phyloP scores from a whole-genome alignment of 148 eudicot genomes.

The Diospyros kaki region DNA sequence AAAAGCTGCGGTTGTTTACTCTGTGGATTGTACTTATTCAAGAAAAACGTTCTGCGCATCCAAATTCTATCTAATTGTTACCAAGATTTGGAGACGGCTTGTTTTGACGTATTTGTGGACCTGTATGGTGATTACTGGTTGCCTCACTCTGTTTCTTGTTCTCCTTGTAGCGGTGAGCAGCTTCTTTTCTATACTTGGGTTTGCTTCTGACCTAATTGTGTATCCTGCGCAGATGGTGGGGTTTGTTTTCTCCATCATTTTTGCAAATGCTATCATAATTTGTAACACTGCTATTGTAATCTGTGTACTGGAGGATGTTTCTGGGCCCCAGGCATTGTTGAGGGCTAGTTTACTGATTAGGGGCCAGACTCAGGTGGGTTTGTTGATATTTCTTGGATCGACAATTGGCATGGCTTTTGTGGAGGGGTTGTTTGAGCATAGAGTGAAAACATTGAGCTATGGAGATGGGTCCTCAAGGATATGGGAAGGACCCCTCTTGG shows the following conservation, averaged over 20 bases:
- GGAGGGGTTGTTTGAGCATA: slow-evolving; percentile 89
- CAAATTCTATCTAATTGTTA: slow-evolving; percentile 45
- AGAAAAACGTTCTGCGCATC: slow-evolving; percentile 68
- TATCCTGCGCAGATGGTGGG: slow-evolving; percentile 33
- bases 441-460: slow-evolving; percentile 80
- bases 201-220: slow-evolving; percentile 43
- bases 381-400: slow-evolving; percentile 75
- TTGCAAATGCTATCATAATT: slow-evolving; percentile 44
- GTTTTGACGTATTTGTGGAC: slow-evolving; percentile 60
- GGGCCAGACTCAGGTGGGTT: slow-evolving; percentile 81
- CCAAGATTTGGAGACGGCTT: slow-evolving; percentile 65
- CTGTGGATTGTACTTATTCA: slow-evolving; percentile 88
- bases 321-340: slow-evolving; percentile 44
- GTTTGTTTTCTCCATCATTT: slow-evolving; percentile 32
- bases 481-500: slow-evolving; percentile 97
- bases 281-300: slow-evolving; percentile 45
- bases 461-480: slow-evolving; percentile 76
- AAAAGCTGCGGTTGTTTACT: slow-evolving; percentile 71
- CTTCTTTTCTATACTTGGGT: slow-evolving; percentile 45
- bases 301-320: slow-evolving; percentile 43
- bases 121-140: slow-evolving; percentile 57
- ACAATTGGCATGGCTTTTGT: slow-evolving; percentile 84
- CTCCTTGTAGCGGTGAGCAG: slow-evolving; percentile 53
- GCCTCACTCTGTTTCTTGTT: slow-evolving; percentile 57
- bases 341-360: slow-evolving; percentile 38